A percentile compares a stretch with the other conserved stretches of the same genome.
phyloP scores from a whole-genome alignment of 2,329 filamentous ascomycete species.

The Aspergillus sp. region DNA sequence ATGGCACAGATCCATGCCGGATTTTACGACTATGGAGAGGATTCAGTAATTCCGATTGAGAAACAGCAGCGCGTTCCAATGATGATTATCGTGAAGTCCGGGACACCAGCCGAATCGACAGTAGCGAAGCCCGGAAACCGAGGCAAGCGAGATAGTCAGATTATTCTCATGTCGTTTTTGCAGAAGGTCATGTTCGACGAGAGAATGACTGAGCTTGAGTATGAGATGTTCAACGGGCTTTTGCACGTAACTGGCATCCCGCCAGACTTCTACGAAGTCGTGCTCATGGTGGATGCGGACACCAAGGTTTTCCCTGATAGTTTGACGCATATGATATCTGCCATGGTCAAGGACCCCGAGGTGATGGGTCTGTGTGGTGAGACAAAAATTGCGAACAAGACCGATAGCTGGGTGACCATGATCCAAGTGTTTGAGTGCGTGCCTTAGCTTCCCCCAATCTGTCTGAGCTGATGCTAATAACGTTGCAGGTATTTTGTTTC shows the following conservation, averaged over 20 bases:
- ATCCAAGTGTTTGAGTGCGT: slow-evolving; percentile 93
- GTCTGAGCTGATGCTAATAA: not conserved
- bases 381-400: slow-evolving; percentile 99
- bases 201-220: slow-evolving; percentile 98
- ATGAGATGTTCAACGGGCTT: slow-evolving; percentile 98
- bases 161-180: slow-evolving; percentile 98
- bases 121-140: slow-evolving; percentile 92
- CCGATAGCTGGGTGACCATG: slow-evolving; percentile 88
- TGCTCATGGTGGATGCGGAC: slow-evolving; percentile 98
- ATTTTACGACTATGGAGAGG: slow-evolving; percentile 92
- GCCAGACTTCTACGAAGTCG: slow-evolving; percentile 95
- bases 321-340: slow-evolving; percentile 96
- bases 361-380: slow-evolving; percentile 99
- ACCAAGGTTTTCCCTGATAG: slow-evolving; percentile 99
- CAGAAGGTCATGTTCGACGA: slow-evolving; percentile 99
- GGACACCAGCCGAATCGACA: slow-evolving; percentile 79
- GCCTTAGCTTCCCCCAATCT: not conserved
- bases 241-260: slow-evolving; percentile 99
- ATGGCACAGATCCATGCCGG: slow-evolving; percentile 99
- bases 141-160: slow-evolving; percentile 98
- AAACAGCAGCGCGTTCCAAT: slow-evolving; percentile 97
- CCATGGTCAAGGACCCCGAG: slow-evolving; percentile 98
- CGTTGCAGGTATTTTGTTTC: slow-evolving; percentile 80
- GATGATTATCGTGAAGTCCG: slow-evolving; percentile 95
- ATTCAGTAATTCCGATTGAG: slow-evolving; percentile 74